Evolutionary conservation across 495 filamentous ascomycete species (phyloP), one percentile per base, ranked within the genome.

Genomic region (Penicillium pulvis): DNA sequence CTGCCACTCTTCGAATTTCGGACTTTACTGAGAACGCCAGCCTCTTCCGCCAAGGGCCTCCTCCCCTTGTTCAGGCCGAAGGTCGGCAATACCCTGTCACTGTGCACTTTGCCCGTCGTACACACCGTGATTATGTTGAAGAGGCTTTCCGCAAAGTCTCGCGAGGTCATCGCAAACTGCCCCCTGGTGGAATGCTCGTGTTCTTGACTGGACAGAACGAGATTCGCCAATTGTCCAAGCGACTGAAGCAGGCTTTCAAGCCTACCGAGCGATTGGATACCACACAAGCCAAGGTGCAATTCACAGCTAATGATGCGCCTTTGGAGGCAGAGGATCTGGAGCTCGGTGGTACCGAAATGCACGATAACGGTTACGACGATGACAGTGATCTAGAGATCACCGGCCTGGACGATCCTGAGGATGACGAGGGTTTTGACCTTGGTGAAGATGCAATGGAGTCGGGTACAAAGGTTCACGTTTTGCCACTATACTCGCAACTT

Each of bases 181-280:
- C 95, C 31, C 85, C 90, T 8, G 95, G 95, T 36, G 91, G 89
- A 26, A 90, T 99, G 72, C 84, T 99, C 50, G 93, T 99, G 11
- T 99, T 99, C 63, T 74, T 99, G 53, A 99, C 95, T 11, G 92
- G 95, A 10, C 91, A 96, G 66, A 89, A 90, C 55, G 95, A 99
- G 65, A 98, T 99, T 64, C 79, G 77, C 26, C 81, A 85, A 23
- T 79, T 99, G 6, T 85, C 87, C 48, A 93, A 92, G 68, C 82
- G 81, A 53, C 71, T 99, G 44, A 91, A 88, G 67, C 79, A 88
- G 56, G 78, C 85, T 5, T 94, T 95, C 64, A 83, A 79, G 39
- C 78, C 83, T 19, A 83, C 84, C 7, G 72, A 80, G 57, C 72
- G 83, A 36, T 79, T 74, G 31, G 71, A 84, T 30, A 71, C 73